Evolutionary conservation across 2,329 filamentous ascomycete genomes (phyloP).

Genomic region (Epicoccum sorghinum): DNA sequence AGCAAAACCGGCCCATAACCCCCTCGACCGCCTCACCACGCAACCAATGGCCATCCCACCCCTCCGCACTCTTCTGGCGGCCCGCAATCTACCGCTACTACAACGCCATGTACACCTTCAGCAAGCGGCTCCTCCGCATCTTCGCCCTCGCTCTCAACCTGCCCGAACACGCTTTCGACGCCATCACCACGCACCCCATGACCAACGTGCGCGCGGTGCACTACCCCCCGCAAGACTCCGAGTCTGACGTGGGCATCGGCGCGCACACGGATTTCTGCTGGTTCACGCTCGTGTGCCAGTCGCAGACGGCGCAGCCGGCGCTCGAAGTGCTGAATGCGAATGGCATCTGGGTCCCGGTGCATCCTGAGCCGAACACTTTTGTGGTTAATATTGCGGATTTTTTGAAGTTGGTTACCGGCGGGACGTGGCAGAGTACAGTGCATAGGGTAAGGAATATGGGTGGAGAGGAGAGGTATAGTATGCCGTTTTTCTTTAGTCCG

Average conservation of each 20-base stretch:
- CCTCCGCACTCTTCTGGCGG: slow-evolving; percentile 36
- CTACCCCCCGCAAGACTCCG: slow-evolving; percentile 47
- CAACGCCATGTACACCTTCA: slow-evolving; percentile 38
- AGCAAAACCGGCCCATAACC: slow-evolving; percentile 32
- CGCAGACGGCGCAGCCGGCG: slow-evolving; percentile 29
- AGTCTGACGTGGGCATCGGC: slow-evolving; percentile 47
- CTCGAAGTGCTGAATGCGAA: slow-evolving; percentile 53
- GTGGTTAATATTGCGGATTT: slow-evolving; percentile 53
- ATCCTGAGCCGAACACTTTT: slow-evolving; percentile 43
- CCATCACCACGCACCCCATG: slow-evolving; percentile 49
- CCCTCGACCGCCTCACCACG: slow-evolving; percentile 23
- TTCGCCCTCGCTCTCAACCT: slow-evolving; percentile 50
- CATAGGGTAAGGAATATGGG: slow-evolving; percentile 50
- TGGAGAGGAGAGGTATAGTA: slow-evolving; percentile 48
- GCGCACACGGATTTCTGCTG: slow-evolving; percentile 53
- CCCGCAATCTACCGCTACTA: slow-evolving; percentile 42
- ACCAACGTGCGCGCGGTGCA: slow-evolving; percentile 51
- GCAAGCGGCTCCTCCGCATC: slow-evolving; percentile 41
- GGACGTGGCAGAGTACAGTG: slow-evolving; percentile 49
- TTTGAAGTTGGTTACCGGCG: slow-evolving; percentile 51
- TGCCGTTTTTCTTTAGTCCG: slow-evolving; percentile 51
- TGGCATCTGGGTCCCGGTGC: slow-evolving; percentile 50
- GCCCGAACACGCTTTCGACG: slow-evolving; percentile 48
- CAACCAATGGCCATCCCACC: slow-evolving; percentile 42
- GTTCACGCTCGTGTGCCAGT: slow-evolving; percentile 50